Base-by-base conservation (phyloP, 2,329 filamentous ascomycete species). In the Lachnum nothofagi region DNA sequence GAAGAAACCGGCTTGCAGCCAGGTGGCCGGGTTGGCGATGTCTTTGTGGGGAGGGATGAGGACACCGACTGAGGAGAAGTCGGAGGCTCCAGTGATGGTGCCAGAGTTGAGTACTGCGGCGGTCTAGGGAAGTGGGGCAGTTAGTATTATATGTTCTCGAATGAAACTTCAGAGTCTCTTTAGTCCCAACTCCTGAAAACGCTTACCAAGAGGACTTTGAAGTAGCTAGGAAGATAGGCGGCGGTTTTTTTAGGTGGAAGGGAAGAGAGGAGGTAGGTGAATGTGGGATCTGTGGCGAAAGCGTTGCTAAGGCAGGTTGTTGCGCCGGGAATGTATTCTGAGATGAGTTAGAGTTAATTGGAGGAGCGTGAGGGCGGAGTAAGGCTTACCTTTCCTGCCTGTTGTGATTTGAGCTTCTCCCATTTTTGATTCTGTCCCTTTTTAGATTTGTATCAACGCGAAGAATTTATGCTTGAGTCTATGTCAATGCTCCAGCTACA, bases 71-170 rank as follows among this genome's bases (percentile, higher is more conserved):
- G 43, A 41, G 40, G 54, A 47, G 49, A 52, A 60, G 12, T 48
- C 48, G n/a, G 46, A 38, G 6, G 42, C 42, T 29, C 58, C 56
- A 3, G 33, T 40, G 20, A 60, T 50, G 3, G 41, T 42, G 3
- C 47, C 53, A n/a, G 46, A 34, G 43, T 60, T 60, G 31, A 56
- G 31, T 3, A 47, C 35, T n/a, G 56, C 56, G 2, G 53, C 52
- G 17, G 38, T 55, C n/a, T n/a, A n/a, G n/a, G n/a, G n/a, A n/a
- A n/a, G n/a, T n/a, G n/a, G n/a, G n/a, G n/a, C n/a, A n/a, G n/a
- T n/a, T n/a, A n/a, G n/a, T n/a, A n/a, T n/a, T n/a, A n/a, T n/a
- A n/a, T n/a, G n/a, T n/a, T n/a, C n/a, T n/a, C n/a, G n/a, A n/a
- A n/a, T n/a, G n/a, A n/a, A n/a, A n/a, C n/a, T n/a, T n/a, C n/a